A percentile compares a stretch with the other conserved stretches of the same genome.
Evolutionary conservation across 331 rosid genomes (phyloP).

Genomic region (Spiraea crenata): DNA sequence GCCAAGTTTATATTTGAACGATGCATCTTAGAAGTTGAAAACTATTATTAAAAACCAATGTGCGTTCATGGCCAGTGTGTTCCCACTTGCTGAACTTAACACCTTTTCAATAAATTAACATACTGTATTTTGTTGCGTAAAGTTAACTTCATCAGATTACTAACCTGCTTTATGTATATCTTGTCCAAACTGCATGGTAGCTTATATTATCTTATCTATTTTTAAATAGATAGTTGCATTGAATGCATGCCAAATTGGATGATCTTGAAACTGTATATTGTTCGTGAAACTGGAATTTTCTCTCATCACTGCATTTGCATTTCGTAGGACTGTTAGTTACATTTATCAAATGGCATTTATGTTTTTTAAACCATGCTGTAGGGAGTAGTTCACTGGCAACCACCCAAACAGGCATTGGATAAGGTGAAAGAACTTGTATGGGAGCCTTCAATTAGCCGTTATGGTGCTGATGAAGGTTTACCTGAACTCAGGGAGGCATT

Average conservation of each 20-base stretch:
- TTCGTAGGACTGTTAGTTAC: background rate
- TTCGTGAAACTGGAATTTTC: background rate
- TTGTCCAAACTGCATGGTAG: background rate
- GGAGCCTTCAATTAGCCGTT: conserved; percentile 85
- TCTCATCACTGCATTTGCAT: background rate
- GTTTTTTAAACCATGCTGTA: conserved; percentile 31
- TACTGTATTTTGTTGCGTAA: background rate
- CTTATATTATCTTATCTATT: background rate
- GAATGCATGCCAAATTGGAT: background rate
- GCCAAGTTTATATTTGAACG: background rate
- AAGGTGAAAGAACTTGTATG: conserved; percentile 73
- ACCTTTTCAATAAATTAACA: background rate
- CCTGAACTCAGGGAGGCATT: conserved; percentile 82
- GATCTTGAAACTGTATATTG: background rate
- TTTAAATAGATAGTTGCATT: background rate
- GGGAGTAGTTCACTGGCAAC: conserved; percentile 97
- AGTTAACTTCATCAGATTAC: background rate
- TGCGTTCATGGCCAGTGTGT: background rate
- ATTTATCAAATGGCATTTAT: conserved; percentile 18
- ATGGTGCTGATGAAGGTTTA: conserved; percentile 86
- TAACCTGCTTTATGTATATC: conserved; percentile 3
- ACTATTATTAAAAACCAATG: background rate
- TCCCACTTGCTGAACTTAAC: background rate
- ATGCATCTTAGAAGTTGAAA: conserved; percentile 1
- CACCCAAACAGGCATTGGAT: conserved; percentile 75